Evolutionary conservation across 2,329 filamentous ascomycete species (phyloP).

Genomic region (Aureobasidium mangrovei): DNA sequence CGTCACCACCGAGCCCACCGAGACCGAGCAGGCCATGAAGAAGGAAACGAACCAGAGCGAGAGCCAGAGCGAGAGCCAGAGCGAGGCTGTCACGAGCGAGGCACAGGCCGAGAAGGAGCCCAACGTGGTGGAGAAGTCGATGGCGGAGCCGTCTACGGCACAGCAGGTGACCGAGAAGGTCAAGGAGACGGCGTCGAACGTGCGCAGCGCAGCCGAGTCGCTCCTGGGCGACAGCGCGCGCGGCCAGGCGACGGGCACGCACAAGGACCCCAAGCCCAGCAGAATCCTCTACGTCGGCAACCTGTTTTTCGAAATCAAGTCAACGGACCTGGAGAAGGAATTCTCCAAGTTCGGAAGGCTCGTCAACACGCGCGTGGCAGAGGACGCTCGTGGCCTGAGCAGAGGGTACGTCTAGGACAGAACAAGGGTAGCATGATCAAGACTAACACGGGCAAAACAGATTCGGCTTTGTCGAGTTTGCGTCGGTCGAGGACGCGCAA

Average conservation of each 20-base stretch:
- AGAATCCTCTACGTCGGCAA: constrained; percentile 58
- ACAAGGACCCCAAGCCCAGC: constrained; percentile 23
- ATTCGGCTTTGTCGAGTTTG: constrained; percentile 59
- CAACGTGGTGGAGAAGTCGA: constrained; percentile 19
- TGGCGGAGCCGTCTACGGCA: constrained; percentile 5
- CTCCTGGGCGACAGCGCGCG: constrained; percentile 17
- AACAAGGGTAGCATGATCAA: neutral
- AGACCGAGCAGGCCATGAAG: constrained; percentile 22
- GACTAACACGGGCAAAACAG: constrained; percentile 30
- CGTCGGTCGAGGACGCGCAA: constrained; percentile 43
- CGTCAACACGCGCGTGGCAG: constrained; percentile 45
- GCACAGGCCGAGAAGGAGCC: constrained; percentile 20
- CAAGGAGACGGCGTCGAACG: constrained; percentile 14
- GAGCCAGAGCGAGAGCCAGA: neutral
- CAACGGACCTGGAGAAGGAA: constrained; percentile 50
- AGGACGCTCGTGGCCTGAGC: constrained; percentile 55
- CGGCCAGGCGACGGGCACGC: constrained; percentile 19
- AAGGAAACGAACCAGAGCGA: constrained; percentile 17
- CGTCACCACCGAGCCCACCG: constrained; percentile 25
- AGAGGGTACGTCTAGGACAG: constrained; percentile 49
- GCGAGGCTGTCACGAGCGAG: constrained; percentile 21
- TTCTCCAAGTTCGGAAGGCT: constrained; percentile 53
- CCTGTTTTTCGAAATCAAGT: constrained; percentile 59
- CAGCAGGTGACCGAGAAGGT: constrained; percentile 16
- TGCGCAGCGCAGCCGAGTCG: constrained; percentile 18